Base-by-base conservation (phyloP, 306 rosid genomes). In the Erythrophleum fordii region DNA sequence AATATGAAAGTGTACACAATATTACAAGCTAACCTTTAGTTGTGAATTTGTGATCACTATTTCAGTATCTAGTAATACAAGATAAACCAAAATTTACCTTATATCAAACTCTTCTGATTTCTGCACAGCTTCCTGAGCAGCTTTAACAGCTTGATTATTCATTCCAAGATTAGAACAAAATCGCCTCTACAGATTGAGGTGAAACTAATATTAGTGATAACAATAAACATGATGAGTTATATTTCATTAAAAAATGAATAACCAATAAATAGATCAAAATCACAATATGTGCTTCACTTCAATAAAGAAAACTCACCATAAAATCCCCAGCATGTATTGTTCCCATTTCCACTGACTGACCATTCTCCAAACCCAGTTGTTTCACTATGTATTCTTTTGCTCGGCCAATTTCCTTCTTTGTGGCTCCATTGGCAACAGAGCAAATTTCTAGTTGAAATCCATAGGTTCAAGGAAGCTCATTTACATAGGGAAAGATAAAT, bases 381-480 rank as follows among this genome's bases (percentile, higher is more conserved):
- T 91, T 91, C 82, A 91, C 92, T 69, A 89, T 91, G 81, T 91
- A 91, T 74, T 91, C 96, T 86, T 89, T 91, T 76, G 96, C 96
- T 83, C 96, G 91, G 82, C 96, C 96, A 84, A 89, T 87, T 87
- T 91, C 96, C 82, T 91, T 91, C 88, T 91, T 91, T 59, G 93
- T 82, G 42, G 96, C 96, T 85, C 93, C 96, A 83, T 91, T 91
- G 83, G 93, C 96, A 10, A 91, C 91, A 17, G 93, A 89, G 89
- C 96, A 91, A 79, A 91, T 91, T 89, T 91, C 96, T 91, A 84
- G 68, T 79, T 71, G 88, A 83, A 87, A 87, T 82, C 82, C 86
- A 89, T 73, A 82, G 44, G 82, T 82, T 86, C 88, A 91, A 85
- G 85, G 86, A 87, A 85, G 83, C 87, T 78, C 77, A 84, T 78